Base-by-base conservation (phyloP, 2,329 filamentous ascomycete species). In the Venturia nashicola region DNA sequence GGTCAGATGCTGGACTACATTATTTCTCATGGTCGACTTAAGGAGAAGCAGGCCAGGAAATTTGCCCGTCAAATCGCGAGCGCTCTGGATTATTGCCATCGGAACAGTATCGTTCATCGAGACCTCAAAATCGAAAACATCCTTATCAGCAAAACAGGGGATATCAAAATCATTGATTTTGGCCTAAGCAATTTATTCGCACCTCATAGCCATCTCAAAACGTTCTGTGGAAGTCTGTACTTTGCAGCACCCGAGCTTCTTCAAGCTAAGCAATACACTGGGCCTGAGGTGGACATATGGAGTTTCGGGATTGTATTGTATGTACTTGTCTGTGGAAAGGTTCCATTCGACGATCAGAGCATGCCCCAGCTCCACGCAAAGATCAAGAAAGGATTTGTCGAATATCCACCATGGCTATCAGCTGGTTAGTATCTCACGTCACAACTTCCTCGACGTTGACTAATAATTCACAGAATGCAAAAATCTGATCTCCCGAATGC, bases 1-100 rank as follows among this genome's bases (percentile, higher is more conserved):
- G 94, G 94, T 20, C 94, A 99, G 77, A 97, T 99, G 94, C 86
- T 99, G 66, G 94, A 99, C 78, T 99, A 97, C 77, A 99, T 99
- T 75, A 99, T 99, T 73, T 97, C 92, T 3, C 94, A 99, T 72
- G 94, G 93, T 65, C 90, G 95, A 71, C 80, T 99, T 67, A 97
- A 97, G 80, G 94, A 99, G 78, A 97, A 97, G 77, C 93, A 96
- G 76, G 94, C 94, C 9, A 87, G 94, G 71, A 97, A 97, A 75
- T 99, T 99, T 75, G 95, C 91, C 68, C 88, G 94, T 48, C 94
- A 99, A 77, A 97, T 99, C 68, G 91, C 93, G 42, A 97, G 93
- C 72, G 91, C 94, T 40, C 81, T 99, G 65, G 94, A 99, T 75
- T 99, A 97, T 77, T 97, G 92, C 73, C 94, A 99, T 75, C 86